Evolutionary conservation across 2,329 filamentous ascomycete genomes (phyloP), one percentile per base, ranked within the genome.

Genomic region (Aspergillus ruber): DNA sequence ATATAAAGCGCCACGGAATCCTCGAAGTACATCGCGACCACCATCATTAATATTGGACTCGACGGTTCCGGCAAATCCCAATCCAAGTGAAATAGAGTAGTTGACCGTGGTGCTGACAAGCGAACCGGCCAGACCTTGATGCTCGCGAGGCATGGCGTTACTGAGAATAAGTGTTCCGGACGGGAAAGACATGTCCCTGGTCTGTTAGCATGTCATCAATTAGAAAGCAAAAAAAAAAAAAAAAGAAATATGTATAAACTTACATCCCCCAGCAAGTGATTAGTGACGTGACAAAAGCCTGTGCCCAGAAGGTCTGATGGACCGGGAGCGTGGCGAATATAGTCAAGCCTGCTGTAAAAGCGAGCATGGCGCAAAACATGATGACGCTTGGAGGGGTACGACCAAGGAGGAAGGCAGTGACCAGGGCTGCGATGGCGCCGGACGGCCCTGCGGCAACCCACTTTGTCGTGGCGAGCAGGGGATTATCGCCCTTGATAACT

Each of bases 171-270:
- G 60, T 0, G 75, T 83, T 0, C 78, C 79, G 0, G 81, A 77
- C 0, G 83, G 83, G 55, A 84, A 83, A 5, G 74, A 79, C 73
- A 85, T 84, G 60, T 86, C 81, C 76, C 83, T 81, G 6, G 79
- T 33, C 29, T 9, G 32, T 44, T 43, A 47, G 41, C 18, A 8
- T 4, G 6, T 23, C 15, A 10, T 20, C 12, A 9, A 13, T 21
- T 8, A n/a, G 13, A n/a, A n/a, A n/a, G 17, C 3, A 32, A 3
- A 27, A 25, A 38, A n/a, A n/a, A n/a, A n/a, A n/a, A n/a, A n/a
- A n/a, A n/a, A n/a, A n/a, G n/a, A n/a, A n/a, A n/a, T n/a, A n/a
- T n/a, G n/a, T n/a, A n/a, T n/a, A 4, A 6, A 56, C 53, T 46
- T 48, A 60, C 64, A 66, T 66, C 9, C 62, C 64, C 60, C 59